Base-by-base conservation (phyloP, 202 grass and related monocot genomes). In the Panicum virgatum region DNA sequence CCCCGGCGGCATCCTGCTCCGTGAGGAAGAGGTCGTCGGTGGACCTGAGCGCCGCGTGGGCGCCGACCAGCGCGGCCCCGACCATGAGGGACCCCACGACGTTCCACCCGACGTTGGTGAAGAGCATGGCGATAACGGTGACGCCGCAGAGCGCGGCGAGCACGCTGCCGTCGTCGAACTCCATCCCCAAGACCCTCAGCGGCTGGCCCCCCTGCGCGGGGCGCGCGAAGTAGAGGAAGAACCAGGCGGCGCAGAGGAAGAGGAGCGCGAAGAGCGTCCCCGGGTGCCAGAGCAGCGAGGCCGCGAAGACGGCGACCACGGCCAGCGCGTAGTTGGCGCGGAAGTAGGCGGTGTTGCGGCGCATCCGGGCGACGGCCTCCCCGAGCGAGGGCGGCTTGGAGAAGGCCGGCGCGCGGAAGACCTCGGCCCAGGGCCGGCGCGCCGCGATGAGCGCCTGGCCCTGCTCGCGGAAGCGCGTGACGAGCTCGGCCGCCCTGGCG, bases 141-240 rank as follows among this genome's bases (percentile, higher is more conserved):
- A 83, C 63, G 3, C 87, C 92, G 22, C 90, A 87, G 69, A 96
- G 92, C 63, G 58, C 37, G 40, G 88, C 75, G 32, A 98, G 89
- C 62, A 98, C 92, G 73, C 90, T 91, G 54, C 92, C 89, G 62
- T 98, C 92, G 79, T 98, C 96, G 63, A 98, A 80, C 66, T 89
- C 81, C 23, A 50, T 79, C 3, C 96, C 92, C 25, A 98, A 60
- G 48, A 98, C 25, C 22, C 84, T 66, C 25, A 98, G 88, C 45
- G 89, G 89, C 88, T 89, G 88, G 0, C 60, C 67, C 0, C 59
- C 76, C 63, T 86, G 77, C 19, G 90, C 67, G 15, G 83, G 89
- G n/a, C 90, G 93, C 19, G 85, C 86, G 70, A 96, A 98, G 86
- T 98, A 98, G 77, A 98, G 92, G 79, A 98, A 93, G 89, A 96